These are phyloP conservation scores for Cercospora citrullina DNA, from an alignment of 2,329 filamentous ascomycete species.

Conservation along the genomic window DNA sequence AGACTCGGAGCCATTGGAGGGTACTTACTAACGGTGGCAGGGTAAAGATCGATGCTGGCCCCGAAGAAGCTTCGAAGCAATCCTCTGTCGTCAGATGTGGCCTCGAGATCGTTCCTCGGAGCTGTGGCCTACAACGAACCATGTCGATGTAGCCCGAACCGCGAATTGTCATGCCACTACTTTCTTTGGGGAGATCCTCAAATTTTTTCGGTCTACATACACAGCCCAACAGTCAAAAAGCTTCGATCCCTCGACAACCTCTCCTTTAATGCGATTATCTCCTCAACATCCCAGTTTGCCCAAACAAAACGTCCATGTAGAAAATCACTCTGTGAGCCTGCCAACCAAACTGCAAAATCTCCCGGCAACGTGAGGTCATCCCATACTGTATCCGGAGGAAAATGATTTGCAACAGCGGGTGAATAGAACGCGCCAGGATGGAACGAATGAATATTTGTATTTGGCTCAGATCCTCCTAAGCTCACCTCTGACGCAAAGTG, in stretches of 20 bases:
- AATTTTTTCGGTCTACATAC: neutral
- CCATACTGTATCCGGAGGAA: constrained; percentile 7
- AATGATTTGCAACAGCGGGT: neutral
- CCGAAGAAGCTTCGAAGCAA: neutral
- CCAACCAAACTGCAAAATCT: constrained; percentile 42
- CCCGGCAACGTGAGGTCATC: constrained; percentile 31
- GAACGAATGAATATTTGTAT: constrained; percentile 15
- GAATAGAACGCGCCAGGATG: constrained; percentile 22
- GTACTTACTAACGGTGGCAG: too few relatives aligned
- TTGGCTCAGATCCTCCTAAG: neutral
- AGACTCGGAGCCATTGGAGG: too few relatives aligned
- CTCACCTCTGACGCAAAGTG: constrained; percentile 7
- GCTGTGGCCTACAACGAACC: too few relatives aligned
- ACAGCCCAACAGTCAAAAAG: constrained; percentile 28
- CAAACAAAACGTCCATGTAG: constrained; percentile 41
- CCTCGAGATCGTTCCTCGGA: neutral
- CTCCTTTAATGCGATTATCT: constrained; percentile 24
- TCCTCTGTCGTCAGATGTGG: neutral
- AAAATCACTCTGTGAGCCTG: constrained; percentile 43
- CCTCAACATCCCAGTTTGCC: constrained; percentile 31
- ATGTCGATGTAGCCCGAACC: too few relatives aligned
- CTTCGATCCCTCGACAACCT: constrained; percentile 12
- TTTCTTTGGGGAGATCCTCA: too few relatives aligned
- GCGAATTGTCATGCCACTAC: too few relatives aligned
- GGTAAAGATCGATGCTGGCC: too few relatives aligned